These are phyloP conservation scores for Penicillium sp. DNA, from an alignment of 2,329 filamentous ascomycete genomes.

Conservation along the genomic window DNA sequence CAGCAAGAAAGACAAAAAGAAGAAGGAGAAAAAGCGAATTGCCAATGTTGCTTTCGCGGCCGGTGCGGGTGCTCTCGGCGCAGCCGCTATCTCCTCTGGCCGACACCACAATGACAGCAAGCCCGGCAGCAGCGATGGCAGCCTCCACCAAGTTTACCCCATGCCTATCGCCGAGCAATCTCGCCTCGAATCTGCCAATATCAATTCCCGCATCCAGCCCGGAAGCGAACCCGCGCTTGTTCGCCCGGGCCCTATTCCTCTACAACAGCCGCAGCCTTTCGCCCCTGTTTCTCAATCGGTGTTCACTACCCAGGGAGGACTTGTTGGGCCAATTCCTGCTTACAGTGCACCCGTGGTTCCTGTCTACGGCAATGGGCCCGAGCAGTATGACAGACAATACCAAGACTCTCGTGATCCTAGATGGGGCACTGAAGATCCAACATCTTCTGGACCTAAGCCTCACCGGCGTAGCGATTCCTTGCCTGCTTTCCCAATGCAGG, in stretches of 20 bases:
- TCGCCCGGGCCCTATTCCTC: slow-evolving; percentile 63
- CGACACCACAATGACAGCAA: slow-evolving; percentile 33
- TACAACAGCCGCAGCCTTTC: slow-evolving; percentile 85
- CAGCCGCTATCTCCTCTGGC: slow-evolving; percentile 44
- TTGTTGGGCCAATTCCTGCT: slow-evolving; percentile 35
- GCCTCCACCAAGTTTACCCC: slow-evolving; percentile 64
- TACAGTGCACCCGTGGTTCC: slow-evolving; percentile 46
- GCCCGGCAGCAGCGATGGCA: slow-evolving; percentile 45
- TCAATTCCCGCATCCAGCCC: slow-evolving; percentile 28
- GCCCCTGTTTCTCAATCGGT: slow-evolving; percentile 70
- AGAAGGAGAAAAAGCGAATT: slow-evolving; percentile 34
- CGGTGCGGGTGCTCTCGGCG: slow-evolving; percentile 47
- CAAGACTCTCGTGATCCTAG: slow-evolving; percentile 15
- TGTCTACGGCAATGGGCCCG: slow-evolving; percentile 37
- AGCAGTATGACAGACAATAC: slow-evolving; percentile 20
- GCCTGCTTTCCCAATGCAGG: slow-evolving; percentile 41
- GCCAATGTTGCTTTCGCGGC: slow-evolving; percentile 40
- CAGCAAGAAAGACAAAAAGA: slow-evolving; percentile 49
- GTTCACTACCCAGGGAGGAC: slow-evolving; percentile 53
- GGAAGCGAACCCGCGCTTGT: slow-evolving; percentile 32
- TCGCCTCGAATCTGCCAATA: slow-evolving; percentile 58
- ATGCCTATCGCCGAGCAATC: slow-evolving; percentile 66
- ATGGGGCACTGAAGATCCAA: slow-evolving; percentile 10
- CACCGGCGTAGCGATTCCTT: slow-evolving; percentile 50
- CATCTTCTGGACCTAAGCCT: slow-evolving; percentile 18